Evolutionary conservation across 352 stramenopile genomes (phyloP).

Genomic region (Plasmopara viticola): DNA sequence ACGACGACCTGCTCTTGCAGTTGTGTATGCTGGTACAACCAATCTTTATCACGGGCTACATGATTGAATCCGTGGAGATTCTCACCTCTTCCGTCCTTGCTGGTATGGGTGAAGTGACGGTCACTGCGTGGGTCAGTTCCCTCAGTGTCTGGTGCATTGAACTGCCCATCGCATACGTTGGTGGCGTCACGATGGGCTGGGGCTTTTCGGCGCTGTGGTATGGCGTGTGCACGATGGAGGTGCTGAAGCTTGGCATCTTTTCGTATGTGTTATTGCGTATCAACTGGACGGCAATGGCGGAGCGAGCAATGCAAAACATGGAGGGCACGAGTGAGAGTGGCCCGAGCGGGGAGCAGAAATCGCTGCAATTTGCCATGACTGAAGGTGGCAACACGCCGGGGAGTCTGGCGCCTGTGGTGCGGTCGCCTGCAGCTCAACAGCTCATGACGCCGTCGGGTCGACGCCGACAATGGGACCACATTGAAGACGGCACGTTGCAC

Average conservation of each 20-base stretch:
- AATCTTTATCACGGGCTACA: conserved; percentile 49
- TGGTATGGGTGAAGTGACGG: conserved; percentile 45
- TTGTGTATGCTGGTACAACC: conserved; percentile 49
- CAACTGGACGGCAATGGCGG: conserved; percentile 40
- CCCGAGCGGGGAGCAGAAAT: conserved; percentile 26
- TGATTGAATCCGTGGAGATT: conserved; percentile 59
- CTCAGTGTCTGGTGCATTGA: conserved; percentile 55
- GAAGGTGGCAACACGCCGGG: conserved; percentile 53
- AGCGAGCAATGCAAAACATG: conserved; percentile 32
- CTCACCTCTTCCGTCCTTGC: conserved; percentile 37
- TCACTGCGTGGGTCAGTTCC: conserved; percentile 48
- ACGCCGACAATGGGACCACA: conserved; percentile 48
- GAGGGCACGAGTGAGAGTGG: conserved; percentile 37
- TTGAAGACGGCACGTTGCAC: conserved; percentile 31
- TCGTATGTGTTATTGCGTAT: conserved; percentile 28
- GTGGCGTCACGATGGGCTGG: conserved; percentile 33
- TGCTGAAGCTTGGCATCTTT: conserved; percentile 40
- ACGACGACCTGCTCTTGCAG: conserved; percentile 40
- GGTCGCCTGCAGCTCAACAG: conserved; percentile 40
- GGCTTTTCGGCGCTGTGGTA: conserved; percentile 54
- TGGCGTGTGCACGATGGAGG: conserved; percentile 39
- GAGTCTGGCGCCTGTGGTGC: conserved; percentile 33
- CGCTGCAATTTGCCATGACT: conserved; percentile 35
- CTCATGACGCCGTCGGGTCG: conserved; percentile 51
- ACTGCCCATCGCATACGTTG: conserved; percentile 50